These are phyloP conservation scores for Colletotrichum endophyticum DNA, from an alignment of 2,329 filamentous ascomycete genomes.

Conservation along the genomic window DNA sequence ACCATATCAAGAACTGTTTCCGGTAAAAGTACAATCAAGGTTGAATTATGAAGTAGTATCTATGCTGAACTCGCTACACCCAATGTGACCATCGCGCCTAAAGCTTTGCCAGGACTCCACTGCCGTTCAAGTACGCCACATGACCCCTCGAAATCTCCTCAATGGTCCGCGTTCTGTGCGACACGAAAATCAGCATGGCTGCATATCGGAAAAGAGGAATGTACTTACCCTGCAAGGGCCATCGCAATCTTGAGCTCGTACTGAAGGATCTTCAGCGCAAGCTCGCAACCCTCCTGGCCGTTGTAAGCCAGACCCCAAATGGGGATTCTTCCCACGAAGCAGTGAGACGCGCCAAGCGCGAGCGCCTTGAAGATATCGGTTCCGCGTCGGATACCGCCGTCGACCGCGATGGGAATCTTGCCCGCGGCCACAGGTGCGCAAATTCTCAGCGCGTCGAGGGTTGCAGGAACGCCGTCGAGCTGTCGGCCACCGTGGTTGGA, in stretches of 20 bases:
- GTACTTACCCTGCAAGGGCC: conserved; percentile 21
- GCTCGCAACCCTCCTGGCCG: conserved; percentile 38
- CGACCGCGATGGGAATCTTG: conserved; percentile 58
- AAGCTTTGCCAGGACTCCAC: conserved; percentile 21
- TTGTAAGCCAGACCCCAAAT: conserved; percentile 22
- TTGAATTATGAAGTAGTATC: not conserved
- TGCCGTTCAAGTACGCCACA: conserved; percentile 11
- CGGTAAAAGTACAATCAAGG: not conserved
- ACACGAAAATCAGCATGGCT: not conserved
- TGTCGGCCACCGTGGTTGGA: conserved; percentile 72
- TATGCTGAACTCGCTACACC: not conserved
- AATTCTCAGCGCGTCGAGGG: conserved; percentile 55
- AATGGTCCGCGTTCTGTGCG: conserved; percentile 17
- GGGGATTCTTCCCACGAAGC: conserved; percentile 2
- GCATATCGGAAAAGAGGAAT: rapidly evolving
- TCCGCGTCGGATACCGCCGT: conserved; percentile 58
- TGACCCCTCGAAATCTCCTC: conserved; percentile 17
- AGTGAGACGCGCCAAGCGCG: conserved; percentile 47
- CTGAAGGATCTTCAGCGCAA: conserved; percentile 46
- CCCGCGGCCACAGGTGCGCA: conserved; percentile 22
- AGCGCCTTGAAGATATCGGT: conserved; percentile 61
- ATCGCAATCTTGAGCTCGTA: conserved; percentile 35
- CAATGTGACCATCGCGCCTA: not conserved
- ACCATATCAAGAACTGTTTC: not conserved
- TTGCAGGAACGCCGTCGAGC: conserved; percentile 43